Evolutionary conservation across 192 early-diverging fungal species (phyloP), one percentile per base, ranked within the genome.

Genomic region (Backusella morwellensis): DNA sequence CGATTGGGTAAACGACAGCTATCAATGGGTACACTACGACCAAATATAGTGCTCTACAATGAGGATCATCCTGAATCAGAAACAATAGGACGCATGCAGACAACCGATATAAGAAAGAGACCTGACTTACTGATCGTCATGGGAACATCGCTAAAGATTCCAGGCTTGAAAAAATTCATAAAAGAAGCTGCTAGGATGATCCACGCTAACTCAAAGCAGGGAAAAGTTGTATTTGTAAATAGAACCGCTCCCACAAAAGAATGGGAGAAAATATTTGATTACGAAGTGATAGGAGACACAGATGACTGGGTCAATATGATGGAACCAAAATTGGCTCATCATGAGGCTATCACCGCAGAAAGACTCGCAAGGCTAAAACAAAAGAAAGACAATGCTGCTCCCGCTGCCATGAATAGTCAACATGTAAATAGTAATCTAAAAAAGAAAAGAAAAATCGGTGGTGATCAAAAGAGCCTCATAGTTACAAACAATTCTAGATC

Each of bases 1-100:
- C 81, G 86, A 29, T 79, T 85, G 19, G 97, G 96, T 21, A 97
- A 97, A 81, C 88, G 98, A 70, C 82, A 87, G 9, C 74, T 94
- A 0, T 84, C 91, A 7, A 84, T 91, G 9, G 98, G 98, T 6
- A 89, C 90, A 6, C 75, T 99, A 32, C 86, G 97, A 75, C 98
- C 98, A 17, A 93, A 94, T 78, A 94, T 99, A 84, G 94, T 99
- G 4, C 84, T 99, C 6, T 99, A 99, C 87, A 97, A 97, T 77
- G 98, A 99, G 80, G 87, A 91, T 73, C 96, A 97, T 80, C 82
- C 91, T 1, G 76, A 89, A 72, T 95, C 93, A 5, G 91, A 92
- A 15, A 78, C 85, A 14, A 93, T 92, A 84, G 89, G 89, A 72
- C 78, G 86, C 68, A 82, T 91, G 54, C 86, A 88, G 38, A 42